Evolutionary conservation across 1,139 yeast species (phyloP).

Genomic region (Scheffersomyces segobiensis): DNA sequence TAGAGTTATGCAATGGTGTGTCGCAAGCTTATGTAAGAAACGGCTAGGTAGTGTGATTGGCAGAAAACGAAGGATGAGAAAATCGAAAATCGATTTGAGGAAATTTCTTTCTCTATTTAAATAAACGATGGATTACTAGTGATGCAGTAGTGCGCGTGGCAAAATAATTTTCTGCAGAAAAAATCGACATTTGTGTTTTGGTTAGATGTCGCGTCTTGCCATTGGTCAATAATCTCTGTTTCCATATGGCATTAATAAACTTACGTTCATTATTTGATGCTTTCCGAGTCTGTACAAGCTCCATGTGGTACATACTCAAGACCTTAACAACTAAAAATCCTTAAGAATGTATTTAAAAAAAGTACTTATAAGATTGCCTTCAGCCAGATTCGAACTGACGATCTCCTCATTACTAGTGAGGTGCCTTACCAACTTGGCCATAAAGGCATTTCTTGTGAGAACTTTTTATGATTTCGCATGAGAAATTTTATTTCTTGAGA

Average conservation of each 20-base stretch:
- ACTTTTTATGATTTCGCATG: too few relatives aligned
- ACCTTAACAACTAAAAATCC: too few relatives aligned
- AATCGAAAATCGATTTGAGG: constrained; percentile 2
- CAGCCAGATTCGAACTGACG: constrained; percentile 86
- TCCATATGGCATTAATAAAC: not conserved
- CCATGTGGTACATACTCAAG: too few relatives aligned
- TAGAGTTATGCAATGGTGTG: not conserved
- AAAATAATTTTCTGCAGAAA: not conserved
- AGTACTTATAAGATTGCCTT: too few relatives aligned
- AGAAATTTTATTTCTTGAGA: not conserved
- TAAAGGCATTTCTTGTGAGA: constrained; percentile 13
- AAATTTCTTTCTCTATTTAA: constrained; percentile 11
- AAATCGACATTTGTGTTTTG: not conserved
- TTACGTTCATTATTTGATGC: not conserved
- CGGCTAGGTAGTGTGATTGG: not conserved
- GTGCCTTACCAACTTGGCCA: constrained; percentile 89
- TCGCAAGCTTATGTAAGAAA: constrained; percentile 5
- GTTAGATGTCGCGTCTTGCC: not conserved
- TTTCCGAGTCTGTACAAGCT: too few relatives aligned
- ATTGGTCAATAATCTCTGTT: not conserved
- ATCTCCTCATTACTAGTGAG: constrained; percentile 89
- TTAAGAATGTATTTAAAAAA: too few relatives aligned
- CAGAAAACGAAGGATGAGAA: not conserved
- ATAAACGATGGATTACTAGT: constrained; percentile 4
- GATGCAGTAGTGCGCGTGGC: constrained; percentile 9